Conservation (phyloP, 2,329 filamentous ascomycete species). For the Chaetomiaceae sp. region DNA sequence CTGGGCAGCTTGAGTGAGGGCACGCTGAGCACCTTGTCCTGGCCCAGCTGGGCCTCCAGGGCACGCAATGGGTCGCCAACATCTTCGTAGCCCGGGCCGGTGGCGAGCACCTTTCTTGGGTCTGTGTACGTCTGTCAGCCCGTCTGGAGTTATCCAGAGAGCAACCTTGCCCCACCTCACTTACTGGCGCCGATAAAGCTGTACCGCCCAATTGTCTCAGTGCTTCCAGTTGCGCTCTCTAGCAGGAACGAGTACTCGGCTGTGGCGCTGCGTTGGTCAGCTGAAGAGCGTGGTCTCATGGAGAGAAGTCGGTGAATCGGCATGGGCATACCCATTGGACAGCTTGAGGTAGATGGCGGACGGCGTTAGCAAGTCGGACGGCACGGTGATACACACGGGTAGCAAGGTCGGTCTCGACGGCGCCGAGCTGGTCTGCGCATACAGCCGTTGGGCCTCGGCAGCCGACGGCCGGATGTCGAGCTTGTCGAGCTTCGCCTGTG, state of each 20-base stretch:
- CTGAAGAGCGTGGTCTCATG: background rate
- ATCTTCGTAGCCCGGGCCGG: constrained; percentile 79
- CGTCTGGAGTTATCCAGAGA: background rate
- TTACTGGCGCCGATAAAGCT: constrained; percentile 70
- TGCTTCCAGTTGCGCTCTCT: constrained; percentile 73
- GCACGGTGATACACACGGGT: constrained; percentile 72
- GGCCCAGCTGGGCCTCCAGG: constrained; percentile 72
- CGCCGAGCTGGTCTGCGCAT: constrained; percentile 19
- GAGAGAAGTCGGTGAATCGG: background rate
- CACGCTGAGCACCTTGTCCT: constrained; percentile 74
- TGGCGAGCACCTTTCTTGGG: constrained; percentile 73
- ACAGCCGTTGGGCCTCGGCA: constrained; percentile 20
- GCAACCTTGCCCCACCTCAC: background rate
- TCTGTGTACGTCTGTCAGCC: constrained; percentile 38
- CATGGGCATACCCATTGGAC: constrained; percentile 41
- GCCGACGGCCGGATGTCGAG: constrained; percentile 24
- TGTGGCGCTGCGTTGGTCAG: constrained; percentile 16
- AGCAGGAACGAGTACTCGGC: constrained; percentile 79
- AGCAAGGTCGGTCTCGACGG: constrained; percentile 54
- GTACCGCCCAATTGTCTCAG: constrained; percentile 88
- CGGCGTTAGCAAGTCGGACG: constrained; percentile 88
- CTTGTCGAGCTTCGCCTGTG: constrained; percentile 20
- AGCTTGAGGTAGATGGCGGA: constrained; percentile 94
- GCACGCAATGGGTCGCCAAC: constrained; percentile 77
- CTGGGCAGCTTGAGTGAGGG: constrained; percentile 78